Evolutionary conservation across 495 filamentous ascomycete species (phyloP), one percentile per base, ranked within the genome.

Genomic region (Oidiodendron maius): DNA sequence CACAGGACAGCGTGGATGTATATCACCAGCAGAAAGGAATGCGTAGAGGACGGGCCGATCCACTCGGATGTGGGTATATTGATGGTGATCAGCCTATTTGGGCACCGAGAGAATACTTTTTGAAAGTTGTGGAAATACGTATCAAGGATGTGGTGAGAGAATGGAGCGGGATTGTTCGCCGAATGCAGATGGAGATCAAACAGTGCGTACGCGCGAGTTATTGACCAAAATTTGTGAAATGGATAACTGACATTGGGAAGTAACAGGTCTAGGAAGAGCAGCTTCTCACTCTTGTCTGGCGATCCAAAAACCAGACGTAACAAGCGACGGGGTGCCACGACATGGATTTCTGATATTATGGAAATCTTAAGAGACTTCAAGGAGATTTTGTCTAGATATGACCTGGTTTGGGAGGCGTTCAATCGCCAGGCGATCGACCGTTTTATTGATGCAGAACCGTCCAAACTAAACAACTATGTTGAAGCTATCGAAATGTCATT

Each of bases 61-160:
- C 40, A n/a, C 40, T 43, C 12, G 20, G 10, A 25, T 21, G 21
- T 25, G 40, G 40, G 13, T 24, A 26, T 2, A 43, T 23, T 25
- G 28, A 43, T 24, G 40, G 21, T 25, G 20, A 43, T 13, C 21
- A 43, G 40, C 40, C 40, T 11, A 43, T 43, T 25, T 43, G 40
- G 40, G 28, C 40, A 12, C 40, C 40, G 11, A 43, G 40, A 25
- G 40, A 43, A 16, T 43, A 43, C 22, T 43, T 43, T 22, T 43
- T 43, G 15, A 43, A 43, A 26, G 22, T 43, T 11, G 13, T 43
- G n/a, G 20, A 43, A 25, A 16, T 43, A 11, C 40, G 40, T 3
- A 25, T 43, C 21, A 24, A 25, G 3, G 21, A 43, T 25, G 21
- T 43, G 8, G 21, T 43, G 12, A 43, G 21, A 24, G 40, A 25